Evolutionary conservation across 1,139 yeast genomes (phyloP).

Genomic region (Yamadazyma atlantica): DNA sequence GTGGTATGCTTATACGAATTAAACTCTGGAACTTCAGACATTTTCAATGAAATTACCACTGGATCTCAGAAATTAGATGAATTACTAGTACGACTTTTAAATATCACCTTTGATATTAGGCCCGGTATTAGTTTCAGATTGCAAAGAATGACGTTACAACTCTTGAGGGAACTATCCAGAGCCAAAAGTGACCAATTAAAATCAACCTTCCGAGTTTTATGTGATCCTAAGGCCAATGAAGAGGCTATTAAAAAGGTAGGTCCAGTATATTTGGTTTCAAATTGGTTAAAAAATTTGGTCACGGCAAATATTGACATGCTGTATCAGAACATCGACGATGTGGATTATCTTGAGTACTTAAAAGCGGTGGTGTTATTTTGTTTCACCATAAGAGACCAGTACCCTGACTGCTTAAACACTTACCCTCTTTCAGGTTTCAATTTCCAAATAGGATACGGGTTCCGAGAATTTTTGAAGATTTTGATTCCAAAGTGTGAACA

Average conservation of each 20-base stretch:
- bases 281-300: slow-evolving; percentile 10
- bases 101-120: slow-evolving; percentile 12
- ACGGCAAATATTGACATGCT: slow-evolving; percentile 7
- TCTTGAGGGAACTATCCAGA: slow-evolving; percentile 3
- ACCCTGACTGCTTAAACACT: neutral
- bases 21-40: slow-evolving; percentile 1
- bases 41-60: slow-evolving; percentile 5
- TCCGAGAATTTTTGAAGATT: neutral
- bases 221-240: neutral
- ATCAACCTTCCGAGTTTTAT: neutral
- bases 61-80: slow-evolving; percentile 4
- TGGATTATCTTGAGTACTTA: slow-evolving; percentile 10
- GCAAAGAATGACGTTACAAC: slow-evolving; percentile 9
- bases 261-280: slow-evolving; percentile 8
- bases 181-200: neutral
- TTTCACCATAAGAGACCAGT: neutral
- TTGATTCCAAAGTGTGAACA: neutral
- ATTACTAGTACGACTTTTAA: slow-evolving; percentile 11
- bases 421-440: neutral
- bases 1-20: slow-evolving; percentile 13
- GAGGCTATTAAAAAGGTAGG: slow-evolving; percentile 1
- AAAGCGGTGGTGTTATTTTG: slow-evolving; percentile 6
- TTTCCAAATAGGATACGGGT: neutral
- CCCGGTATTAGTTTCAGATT: slow-evolving; percentile 9
- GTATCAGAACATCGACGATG: slow-evolving; percentile 5